Base-by-base conservation (phyloP, 2,329 filamentous ascomycete species). In the Elsinoe perseae region DNA sequence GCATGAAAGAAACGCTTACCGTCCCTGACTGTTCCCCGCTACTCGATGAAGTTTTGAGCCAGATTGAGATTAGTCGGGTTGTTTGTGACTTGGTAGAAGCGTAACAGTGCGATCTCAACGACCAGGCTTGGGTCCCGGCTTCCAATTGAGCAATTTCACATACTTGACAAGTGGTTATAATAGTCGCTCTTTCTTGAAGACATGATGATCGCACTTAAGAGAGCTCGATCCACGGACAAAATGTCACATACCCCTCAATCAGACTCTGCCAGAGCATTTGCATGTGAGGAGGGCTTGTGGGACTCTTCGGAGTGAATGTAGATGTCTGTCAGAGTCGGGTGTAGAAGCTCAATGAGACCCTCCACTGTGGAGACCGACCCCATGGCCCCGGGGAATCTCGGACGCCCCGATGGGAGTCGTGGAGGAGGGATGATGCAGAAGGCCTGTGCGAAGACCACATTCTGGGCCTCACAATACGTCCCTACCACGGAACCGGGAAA, bases 21-120 rank as follows among this genome's bases (percentile, higher is more conserved):
- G 34, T 77, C 68, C 57, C 60, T 70, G 0, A 72, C 72, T 56
- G 80, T 82, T 1, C 81, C 81, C 18, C 81, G 71, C 66, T 84
- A 81, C 34, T 74, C 70, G 28, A 84, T 66, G 63, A 84, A 84
- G 63, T 79, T 84, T 30, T 68, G 66, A 1, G 79, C 80, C 1
- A 84, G 69, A 0, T 72, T 69, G 0, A 76, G 66, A 61, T 75
- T 68, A 7, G 70, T 63, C 2, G 65, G 53, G 50, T 74, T 62
- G 1, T 63, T 44, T 0, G 75, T 78, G 1, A 68, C 62, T 6
- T 72, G 65, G 52, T 74, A 73, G 2, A 79, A 65, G 12, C 77
- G 65, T 2, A 80, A 61, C 8, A 80, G 65, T 4, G 76, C 73
- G 8, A 80, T 66, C 58, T 80, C 77, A 40, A 80, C 77, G 77